Evolutionary conservation across 192 early-diverging fungal species (phyloP).

Genomic region (Piromyces finnis): DNA sequence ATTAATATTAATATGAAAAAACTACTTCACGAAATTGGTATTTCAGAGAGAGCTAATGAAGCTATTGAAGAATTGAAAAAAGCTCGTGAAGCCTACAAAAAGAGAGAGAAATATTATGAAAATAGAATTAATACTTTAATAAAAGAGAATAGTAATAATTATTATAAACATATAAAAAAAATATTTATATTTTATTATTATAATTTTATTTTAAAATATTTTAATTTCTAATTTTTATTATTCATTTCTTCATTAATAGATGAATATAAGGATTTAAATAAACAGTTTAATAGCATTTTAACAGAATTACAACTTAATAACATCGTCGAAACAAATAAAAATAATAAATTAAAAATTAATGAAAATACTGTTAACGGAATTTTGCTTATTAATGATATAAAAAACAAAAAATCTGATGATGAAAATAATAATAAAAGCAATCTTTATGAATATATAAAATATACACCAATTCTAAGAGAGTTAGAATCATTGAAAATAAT

Average conservation of each 20-base stretch:
- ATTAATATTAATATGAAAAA: constrained; percentile 9
- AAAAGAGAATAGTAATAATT: background rate
- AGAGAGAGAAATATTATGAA: background rate
- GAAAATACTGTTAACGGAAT: background rate
- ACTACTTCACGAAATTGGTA: background rate
- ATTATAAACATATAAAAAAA: no score
- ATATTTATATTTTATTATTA: no score
- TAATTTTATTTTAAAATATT: no score
- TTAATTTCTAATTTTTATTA: no score
- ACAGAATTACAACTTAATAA: background rate
- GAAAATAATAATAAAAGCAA: background rate
- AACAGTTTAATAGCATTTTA: background rate
- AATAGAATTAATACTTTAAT: background rate
- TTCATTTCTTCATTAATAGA: no score
- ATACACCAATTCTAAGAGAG: background rate
- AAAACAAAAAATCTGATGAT: background rate
- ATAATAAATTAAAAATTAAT: background rate
- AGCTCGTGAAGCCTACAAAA: background rate
- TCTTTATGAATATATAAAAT: background rate
- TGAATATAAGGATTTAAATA: background rate
- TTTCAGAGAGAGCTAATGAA: background rate
- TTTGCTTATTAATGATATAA: background rate
- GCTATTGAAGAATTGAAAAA: background rate
- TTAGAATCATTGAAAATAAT: background rate
- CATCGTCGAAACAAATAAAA: background rate